A percentile compares a stretch with the other conserved stretches of the same genome.
Evolutionary conservation across 345 rosid genomes (phyloP).

Genomic region (Theobroma cacao): DNA sequence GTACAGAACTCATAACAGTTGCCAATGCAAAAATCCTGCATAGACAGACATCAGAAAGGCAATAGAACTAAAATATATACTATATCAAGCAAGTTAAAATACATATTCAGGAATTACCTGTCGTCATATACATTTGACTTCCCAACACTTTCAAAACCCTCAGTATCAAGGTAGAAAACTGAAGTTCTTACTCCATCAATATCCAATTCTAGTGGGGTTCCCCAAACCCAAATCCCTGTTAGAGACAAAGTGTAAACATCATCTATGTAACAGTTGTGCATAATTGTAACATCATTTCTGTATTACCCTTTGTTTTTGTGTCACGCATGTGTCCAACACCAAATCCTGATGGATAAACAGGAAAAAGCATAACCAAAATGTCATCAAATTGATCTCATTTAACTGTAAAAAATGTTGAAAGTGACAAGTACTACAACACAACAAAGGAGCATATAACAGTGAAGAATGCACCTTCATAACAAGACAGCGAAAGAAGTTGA

Average conservation of each 20-base stretch:
- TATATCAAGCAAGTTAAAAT: conserved; percentile 5
- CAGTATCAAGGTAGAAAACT: conserved; percentile 91
- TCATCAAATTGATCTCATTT: conserved; percentile 15
- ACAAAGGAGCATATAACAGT: conserved; percentile 8
- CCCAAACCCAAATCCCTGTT: conserved; percentile 99
- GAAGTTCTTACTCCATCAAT: conserved; percentile 81
- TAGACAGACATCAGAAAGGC: conserved; percentile 16
- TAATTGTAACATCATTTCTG: conserved; percentile 3
- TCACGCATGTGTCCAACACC: conserved; percentile 99
- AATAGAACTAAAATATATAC: conserved; percentile 6
- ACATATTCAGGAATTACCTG: conserved; percentile 44
- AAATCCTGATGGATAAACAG: conserved; percentile 60
- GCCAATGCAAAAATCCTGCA: conserved; percentile 98
- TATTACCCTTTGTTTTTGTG: conserved; percentile 92
- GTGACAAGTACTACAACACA: conserved; percentile 8
- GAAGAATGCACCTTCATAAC: conserved; percentile 74
- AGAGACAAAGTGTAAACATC: conserved; percentile 16
- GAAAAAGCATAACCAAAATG: conserved; percentile 10
- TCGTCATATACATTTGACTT: conserved; percentile 98
- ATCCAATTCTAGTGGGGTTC: conserved; percentile 74
- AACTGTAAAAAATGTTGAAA: not conserved
- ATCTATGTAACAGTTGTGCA: conserved; percentile 8
- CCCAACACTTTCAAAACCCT: conserved; percentile 99
- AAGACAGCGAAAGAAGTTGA: conserved; percentile 98
- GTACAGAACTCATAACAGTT: conserved; percentile 96